phyloP scores from a whole-genome alignment of 129 eudicot genomes.

The Saposhnikovia divaricata region DNA sequence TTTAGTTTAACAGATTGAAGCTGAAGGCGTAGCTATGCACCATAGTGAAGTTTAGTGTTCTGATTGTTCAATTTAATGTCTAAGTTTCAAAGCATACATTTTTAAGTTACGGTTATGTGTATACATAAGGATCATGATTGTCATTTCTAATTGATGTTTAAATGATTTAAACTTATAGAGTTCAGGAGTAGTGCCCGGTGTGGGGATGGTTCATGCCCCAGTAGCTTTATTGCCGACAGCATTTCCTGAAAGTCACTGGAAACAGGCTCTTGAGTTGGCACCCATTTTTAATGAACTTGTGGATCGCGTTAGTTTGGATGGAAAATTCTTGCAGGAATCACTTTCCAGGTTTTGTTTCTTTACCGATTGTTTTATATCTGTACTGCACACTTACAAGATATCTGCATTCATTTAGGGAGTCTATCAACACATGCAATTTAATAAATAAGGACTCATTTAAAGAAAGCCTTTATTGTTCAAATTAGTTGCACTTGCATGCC shows the following conservation, averaged over 20 bases:
- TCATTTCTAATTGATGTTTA: background rate
- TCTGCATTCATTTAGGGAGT: background rate
- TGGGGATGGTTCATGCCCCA: conserved; percentile 92
- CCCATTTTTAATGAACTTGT: conserved; percentile 89
- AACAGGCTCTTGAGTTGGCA: conserved; percentile 84
- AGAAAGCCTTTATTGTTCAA: background rate
- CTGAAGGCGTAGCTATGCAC: background rate
- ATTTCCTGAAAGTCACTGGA: conserved; percentile 70
- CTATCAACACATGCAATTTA: background rate
- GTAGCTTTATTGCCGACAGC: conserved; percentile 65
- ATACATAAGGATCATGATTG: background rate
- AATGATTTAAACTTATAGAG: conserved; percentile 36
- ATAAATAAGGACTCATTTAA: background rate
- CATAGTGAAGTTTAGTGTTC: background rate
- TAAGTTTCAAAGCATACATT: too few relatives aligned
- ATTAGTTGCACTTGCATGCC: background rate
- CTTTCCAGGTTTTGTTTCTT: conserved; percentile 57
- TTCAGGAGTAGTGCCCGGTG: conserved; percentile 85
- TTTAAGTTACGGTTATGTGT: background rate
- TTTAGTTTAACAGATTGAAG: too few relatives aligned
- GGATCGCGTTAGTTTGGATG: conserved; percentile 92
- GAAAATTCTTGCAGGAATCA: conserved; percentile 70
- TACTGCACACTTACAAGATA: background rate
- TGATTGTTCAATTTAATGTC: background rate
- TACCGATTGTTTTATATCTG: background rate